phyloP scores from a whole-genome alignment of 2,329 filamentous ascomycete species.

The Chaetomiaceae sp. region DNA sequence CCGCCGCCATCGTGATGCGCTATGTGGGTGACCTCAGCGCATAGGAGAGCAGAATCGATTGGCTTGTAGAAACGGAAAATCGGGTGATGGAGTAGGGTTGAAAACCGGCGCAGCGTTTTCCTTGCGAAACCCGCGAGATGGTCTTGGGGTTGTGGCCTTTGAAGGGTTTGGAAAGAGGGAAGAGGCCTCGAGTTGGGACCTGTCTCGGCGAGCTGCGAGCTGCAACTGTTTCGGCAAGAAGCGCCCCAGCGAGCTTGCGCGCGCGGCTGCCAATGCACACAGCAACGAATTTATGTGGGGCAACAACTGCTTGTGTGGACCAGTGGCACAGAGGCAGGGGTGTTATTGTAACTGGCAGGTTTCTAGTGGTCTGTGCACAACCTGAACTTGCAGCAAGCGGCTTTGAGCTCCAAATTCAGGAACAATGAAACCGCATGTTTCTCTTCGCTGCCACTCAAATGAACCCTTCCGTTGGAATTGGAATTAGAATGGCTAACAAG shows the following conservation, averaged over 20 bases:
- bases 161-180: neutral
- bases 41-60: constrained; percentile 9
- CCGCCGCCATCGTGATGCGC: constrained; percentile 49
- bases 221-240: constrained; percentile 15
- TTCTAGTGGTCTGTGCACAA: no score
- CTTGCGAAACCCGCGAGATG: neutral
- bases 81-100: neutral
- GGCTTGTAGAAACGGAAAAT: neutral
- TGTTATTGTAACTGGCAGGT: neutral
- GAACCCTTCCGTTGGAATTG: no score
- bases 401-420: no score
- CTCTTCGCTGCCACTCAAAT: no score
- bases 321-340: constrained; percentile 1
- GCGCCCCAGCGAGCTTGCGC: constrained; percentile 7
- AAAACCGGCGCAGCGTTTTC: neutral
- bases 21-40: constrained; percentile 14
- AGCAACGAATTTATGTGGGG: neutral
- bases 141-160: constrained; percentile 8
- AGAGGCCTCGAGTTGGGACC: constrained; percentile 2
- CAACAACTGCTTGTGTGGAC: constrained; percentile 2
- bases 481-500: no score
- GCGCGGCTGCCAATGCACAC: constrained; percentile 14
- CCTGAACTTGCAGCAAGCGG: no score
- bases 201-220: no score
- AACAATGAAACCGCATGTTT: no score